These are phyloP conservation scores for Anisodus tanguticus DNA, from an alignment of 257 asterid genomes.

Conservation along the genomic window DNA sequence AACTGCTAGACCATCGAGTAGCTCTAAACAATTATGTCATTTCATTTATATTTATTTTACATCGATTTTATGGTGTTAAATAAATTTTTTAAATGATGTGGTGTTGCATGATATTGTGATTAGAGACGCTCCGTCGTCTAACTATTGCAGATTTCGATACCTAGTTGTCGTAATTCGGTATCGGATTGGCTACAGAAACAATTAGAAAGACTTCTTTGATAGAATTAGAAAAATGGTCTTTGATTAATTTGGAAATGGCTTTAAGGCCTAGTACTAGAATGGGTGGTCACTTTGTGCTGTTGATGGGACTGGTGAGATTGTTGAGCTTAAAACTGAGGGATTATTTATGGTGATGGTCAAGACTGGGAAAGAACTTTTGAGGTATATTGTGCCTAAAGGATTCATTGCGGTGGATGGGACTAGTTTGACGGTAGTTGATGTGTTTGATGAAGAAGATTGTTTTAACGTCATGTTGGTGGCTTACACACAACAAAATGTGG, in stretches of 20 bases:
- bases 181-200: slow-evolving; percentile 84
- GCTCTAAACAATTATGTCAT: too few relatives aligned
- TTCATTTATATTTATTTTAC: too few relatives aligned
- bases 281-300: slow-evolving; percentile 96
- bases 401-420: slow-evolving; percentile 84
- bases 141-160: slow-evolving; percentile 70
- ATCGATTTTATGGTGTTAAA: too few relatives aligned
- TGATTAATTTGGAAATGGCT: slow-evolving; percentile 85
- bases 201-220: slow-evolving; percentile 69
- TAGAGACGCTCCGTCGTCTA: slow-evolving; percentile 39
- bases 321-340: slow-evolving; percentile 65
- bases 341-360: slow-evolving; percentile 79
- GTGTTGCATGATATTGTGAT: too few relatives aligned
- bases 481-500: slow-evolving; percentile 74
- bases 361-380: slow-evolving; percentile 57
- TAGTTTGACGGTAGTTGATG: slow-evolving; percentile 87
- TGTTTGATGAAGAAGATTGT: slow-evolving; percentile 69
- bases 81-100: too few relatives aligned
- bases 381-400: slow-evolving; percentile 87
- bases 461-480: slow-evolving; percentile 82
- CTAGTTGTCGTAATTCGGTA: slow-evolving; percentile 54
- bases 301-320: slow-evolving; percentile 79
- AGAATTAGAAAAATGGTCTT: slow-evolving; percentile 64
- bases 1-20: too few relatives aligned
- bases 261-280: slow-evolving; percentile 73